A percentile compares a stretch with the other conserved stretches of the same genome.
Evolutionary conservation across 2,329 filamentous ascomycete genomes (phyloP).

Genomic region (Botryosphaeria dothidea): DNA sequence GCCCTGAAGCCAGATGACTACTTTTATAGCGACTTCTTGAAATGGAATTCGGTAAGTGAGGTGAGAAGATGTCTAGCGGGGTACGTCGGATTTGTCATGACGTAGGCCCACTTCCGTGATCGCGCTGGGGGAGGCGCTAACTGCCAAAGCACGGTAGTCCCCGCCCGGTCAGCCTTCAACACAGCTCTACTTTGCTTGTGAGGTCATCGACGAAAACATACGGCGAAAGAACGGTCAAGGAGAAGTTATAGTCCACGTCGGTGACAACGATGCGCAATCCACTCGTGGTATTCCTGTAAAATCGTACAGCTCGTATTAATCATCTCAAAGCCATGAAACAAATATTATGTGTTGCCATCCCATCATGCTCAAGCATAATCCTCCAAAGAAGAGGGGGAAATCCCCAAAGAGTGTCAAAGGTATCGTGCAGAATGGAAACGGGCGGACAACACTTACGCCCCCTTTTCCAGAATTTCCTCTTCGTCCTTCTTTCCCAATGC

Average conservation of each 20-base stretch:
- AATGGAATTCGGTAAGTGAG: too few species aligned
- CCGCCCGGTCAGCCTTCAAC: background rate
- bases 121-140: background rate
- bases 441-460: slow-evolving; percentile 9
- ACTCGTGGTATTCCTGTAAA: slow-evolving; percentile 2
- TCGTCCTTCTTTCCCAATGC: slow-evolving; percentile 1
- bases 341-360: background rate
- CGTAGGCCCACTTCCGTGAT: too few species aligned
- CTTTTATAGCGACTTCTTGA: too few species aligned
- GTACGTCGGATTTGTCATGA: too few species aligned
- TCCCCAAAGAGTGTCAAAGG: background rate
- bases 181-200: background rate
- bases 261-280: slow-evolving; percentile 6
- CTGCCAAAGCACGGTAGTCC: background rate
- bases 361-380: background rate
- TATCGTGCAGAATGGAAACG: background rate
- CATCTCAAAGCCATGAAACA: background rate
- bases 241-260: slow-evolving; percentile 7
- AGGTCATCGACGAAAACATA: background rate
- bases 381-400: background rate
- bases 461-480: background rate
- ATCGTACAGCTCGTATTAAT: slow-evolving; percentile 2
- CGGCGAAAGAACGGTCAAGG: slow-evolving; percentile 6
- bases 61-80: too few species aligned
- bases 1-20: too few species aligned